Evolutionary conservation across 1,139 yeast genomes (phyloP), one percentile per base, ranked within the genome.

Genomic region (Pichiaceae sp.): DNA sequence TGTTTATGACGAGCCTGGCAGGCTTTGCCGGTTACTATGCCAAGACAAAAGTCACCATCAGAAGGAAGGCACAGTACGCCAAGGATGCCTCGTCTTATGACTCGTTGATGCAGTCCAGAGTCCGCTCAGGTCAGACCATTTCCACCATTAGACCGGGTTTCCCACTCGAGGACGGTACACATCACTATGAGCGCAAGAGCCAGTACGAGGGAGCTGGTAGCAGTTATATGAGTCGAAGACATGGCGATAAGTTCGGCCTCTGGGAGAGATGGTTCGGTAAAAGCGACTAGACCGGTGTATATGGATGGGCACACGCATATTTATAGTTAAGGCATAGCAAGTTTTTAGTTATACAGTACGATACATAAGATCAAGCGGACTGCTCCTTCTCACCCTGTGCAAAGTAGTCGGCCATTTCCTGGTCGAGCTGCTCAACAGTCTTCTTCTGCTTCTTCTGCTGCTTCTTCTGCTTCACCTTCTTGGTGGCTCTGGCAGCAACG

Each of bases 341-440:
- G n/a, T n/a, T 25, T 29, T 5, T 29, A 15, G 8, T 15, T 29
- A 15, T 31, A 29, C 20, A 20, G 11, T 26, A 16, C 29, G 14
- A 26, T 19, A 25, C 29, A 26, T 26, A 37, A 17, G 31, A 29
- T 33, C 21, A 35, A 27, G 29, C 28, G 26, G 37, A 17, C 32
- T 35, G 41, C 36, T 48, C 44, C n/a, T n/a, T n/a, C 33, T 52
- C 53, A 38, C 51, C 53, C 21, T 44, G 45, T 15, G 55, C 46
- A 42, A 58, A 58, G 37, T 58, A 58, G 36, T 58, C 96, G 46
- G 86, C 80, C 96, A 87, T 87, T 66, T 83, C 94, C 58, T 83
- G 87, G 62, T 91, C 98, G 54, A 89, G 74, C 61, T 85, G 84
- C 59, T 85, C 97, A 43, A 89, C 75, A 34, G 91, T 75, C 67